Evolutionary conservation across 2,329 filamentous ascomycete genomes (phyloP).

Genomic region (Curvularia lunata): DNA sequence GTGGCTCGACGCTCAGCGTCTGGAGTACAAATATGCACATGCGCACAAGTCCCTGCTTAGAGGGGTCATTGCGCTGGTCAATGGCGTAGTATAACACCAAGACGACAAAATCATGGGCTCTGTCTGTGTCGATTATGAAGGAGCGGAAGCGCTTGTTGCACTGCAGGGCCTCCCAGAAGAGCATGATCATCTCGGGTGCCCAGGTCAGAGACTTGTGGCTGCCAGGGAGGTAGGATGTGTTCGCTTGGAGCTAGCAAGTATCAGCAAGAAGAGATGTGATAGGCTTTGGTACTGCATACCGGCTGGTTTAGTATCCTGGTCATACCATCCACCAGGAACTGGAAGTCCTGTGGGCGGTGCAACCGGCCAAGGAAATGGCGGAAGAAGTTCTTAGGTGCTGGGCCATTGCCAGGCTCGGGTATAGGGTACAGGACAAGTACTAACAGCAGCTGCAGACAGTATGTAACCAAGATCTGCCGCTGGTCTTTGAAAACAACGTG

Average conservation of each 20-base stretch:
- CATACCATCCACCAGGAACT: slow-evolving; percentile 96
- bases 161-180: slow-evolving; percentile 97
- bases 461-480: slow-evolving; percentile 88
- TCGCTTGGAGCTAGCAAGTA: slow-evolving; percentile 71
- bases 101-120: slow-evolving; percentile 90
- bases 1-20: slow-evolving; percentile 89
- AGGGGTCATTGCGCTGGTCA: slow-evolving; percentile 82
- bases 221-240: slow-evolving; percentile 85
- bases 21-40: slow-evolving; percentile 99
- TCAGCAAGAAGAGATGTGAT: slow-evolving; percentile 27
- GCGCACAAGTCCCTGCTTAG: slow-evolving; percentile 88
- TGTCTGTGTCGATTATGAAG: slow-evolving; percentile 94
- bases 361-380: slow-evolving; percentile 89
- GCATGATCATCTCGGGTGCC: slow-evolving; percentile 93
- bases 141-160: slow-evolving; percentile 97
- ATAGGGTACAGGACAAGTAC: slow-evolving; percentile 85
- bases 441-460: slow-evolving; percentile 89
- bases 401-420: slow-evolving; percentile 71
- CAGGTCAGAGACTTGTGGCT: slow-evolving; percentile 81
- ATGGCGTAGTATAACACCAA: slow-evolving; percentile 91
- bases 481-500: slow-evolving; percentile 90
- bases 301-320: slow-evolving; percentile 90
- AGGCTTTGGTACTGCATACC: slow-evolving; percentile 42
- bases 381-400: slow-evolving; percentile 85
- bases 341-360: slow-evolving; percentile 94